Conservation (phyloP, 2,329 filamentous ascomycete species). For the Herpotrichia juniperi region DNA sequence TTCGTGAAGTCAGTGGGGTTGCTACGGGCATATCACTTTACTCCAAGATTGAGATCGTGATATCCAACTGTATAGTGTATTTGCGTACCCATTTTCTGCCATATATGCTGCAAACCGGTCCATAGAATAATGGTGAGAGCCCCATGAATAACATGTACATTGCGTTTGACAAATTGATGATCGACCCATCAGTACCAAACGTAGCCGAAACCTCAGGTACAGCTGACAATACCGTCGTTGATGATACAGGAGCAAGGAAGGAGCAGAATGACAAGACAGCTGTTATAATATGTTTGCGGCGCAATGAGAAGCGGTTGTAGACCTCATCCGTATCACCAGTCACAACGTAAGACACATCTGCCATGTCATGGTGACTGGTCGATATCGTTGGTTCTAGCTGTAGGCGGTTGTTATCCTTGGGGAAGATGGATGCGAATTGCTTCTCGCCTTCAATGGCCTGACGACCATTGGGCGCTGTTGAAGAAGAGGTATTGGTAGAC, state of each 20-base stretch:
- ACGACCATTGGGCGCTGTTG: slow-evolving; percentile 22
- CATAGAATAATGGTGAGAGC: slow-evolving; percentile 67
- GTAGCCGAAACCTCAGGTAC: slow-evolving; percentile 74
- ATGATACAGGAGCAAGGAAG: slow-evolving; percentile 76
- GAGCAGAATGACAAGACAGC: slow-evolving; percentile 74
- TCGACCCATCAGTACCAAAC: slow-evolving; percentile 68
- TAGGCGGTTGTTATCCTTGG: slow-evolving; percentile 23
- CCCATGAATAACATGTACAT: slow-evolving; percentile 79
- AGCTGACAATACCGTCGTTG: slow-evolving; percentile 74
- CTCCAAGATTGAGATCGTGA: neutral
- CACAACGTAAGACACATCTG: slow-evolving; percentile 29
- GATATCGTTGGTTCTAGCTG: slow-evolving; percentile 41
- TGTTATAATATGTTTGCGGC: slow-evolving; percentile 71
- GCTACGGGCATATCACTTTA: neutral
- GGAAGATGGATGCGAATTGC: slow-evolving; percentile 37
- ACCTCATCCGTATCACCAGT: slow-evolving; percentile 54
- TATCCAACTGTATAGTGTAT: slow-evolving; percentile 4
- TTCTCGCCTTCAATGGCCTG: slow-evolving; percentile 27
- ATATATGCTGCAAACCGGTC: slow-evolving; percentile 65
- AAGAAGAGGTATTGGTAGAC: slow-evolving; percentile 22
- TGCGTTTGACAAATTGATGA: slow-evolving; percentile 77
- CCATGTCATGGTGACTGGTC: slow-evolving; percentile 41
- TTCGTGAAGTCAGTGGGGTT: slow-evolving; percentile 15
- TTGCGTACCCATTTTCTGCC: slow-evolving; percentile 55
- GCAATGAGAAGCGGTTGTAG: slow-evolving; percentile 68